Evolutionary conservation across 208 protist species (phyloP), one percentile per base, ranked within the genome.

Genomic region (Endotrypanum monterogeii): DNA sequence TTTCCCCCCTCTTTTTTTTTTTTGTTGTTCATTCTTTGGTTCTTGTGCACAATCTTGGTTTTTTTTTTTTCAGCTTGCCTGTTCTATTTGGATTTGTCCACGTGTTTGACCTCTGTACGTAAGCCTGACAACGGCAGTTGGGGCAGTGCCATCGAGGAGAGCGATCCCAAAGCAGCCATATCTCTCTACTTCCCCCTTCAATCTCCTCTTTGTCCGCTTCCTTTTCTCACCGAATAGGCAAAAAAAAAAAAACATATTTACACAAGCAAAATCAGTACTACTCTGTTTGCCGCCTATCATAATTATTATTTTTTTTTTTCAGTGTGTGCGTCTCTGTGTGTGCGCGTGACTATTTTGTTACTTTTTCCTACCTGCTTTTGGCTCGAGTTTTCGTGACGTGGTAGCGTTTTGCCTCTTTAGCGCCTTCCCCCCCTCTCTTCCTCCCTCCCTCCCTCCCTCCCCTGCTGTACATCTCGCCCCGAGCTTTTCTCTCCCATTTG

Each of bases 31-130:
- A n/a, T 12, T 30, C 1, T 4, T 18, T 46, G 32, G 14, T 48
- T 37, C 30, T 35, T 7, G 37, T 20, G 11, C 60, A 48, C 11
- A 46, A 16, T 25, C 23, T 25, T 11, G 50, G 6, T 2, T 65
- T 44, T 63, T 44, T 65, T 66, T 73, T 63, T 54, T 57, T 57
- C n/a, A 25, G 54, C 25, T 7, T 14, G 54, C n/a, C 16, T 35
- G 6, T 23, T 54, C 44, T 32, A 48, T 61, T 51, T 46, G 32
- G 54, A 6, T 54, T 1, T 55, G 28, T 46, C n/a, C n/a, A 32
- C 52, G 35, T 54, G 32, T 58, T 14, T 63, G 37, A 44, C 5
- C 11, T 58, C 0, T 9, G 58, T 20, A 18, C 39, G 39, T 20
- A 32, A 62, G 30, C 28, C 12, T 62, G 32, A 3, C 20, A 30